Evolutionary conservation across 2,329 filamentous ascomycete species (phyloP), one percentile per base, ranked within the genome.

Genomic region (Fusarium subglutinans): DNA sequence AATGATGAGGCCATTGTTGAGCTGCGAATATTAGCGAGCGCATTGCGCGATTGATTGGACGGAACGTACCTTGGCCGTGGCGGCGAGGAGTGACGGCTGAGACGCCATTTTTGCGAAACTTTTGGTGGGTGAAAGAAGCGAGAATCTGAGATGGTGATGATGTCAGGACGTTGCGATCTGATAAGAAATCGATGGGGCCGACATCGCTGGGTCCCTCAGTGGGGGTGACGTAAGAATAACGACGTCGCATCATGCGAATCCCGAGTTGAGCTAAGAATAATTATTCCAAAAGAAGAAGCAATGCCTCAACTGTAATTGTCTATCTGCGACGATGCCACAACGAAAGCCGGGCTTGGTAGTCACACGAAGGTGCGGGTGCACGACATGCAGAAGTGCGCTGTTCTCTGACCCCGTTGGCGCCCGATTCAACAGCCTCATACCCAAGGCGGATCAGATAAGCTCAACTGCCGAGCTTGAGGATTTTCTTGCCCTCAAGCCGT

Each of bases 1-100:
- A 82, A 94, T 94, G 20, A 85, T 85, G 63, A 88, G 83, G 78
- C 91, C 90, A 85, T 93, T 93, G 76, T 89, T 82, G 63, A 93
- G 87, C 86, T 90, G 55, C 18, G 5, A 8, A 28, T 8, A 30
- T 63, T n/a, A 78, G 73, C 8, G 8, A 8, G 4, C 8, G 4
- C 18, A 38, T 33, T 24, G 12, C 14, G 9, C 6, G 0, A 15
- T 8, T 10, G 0, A 15, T 9, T 6, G 3, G 7, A 5, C 17
- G 13, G 1, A 15, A 2, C 14, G 2, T 70, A 79, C 78, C 43
- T 76, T 79, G 37, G 74, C 60, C 56, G 64, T 76, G 5, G 70
- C 58, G 11, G 77, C 72, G 20, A 79, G 74, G 6, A 78, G 65
- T 6, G 77, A 74, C 9, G 72, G 41, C 43, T 64, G 65, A 11